These are phyloP conservation scores for Leccinum uliginosum DNA, from an alignment of 768 basidiomycete genomes.

Conservation along the genomic window DNA sequence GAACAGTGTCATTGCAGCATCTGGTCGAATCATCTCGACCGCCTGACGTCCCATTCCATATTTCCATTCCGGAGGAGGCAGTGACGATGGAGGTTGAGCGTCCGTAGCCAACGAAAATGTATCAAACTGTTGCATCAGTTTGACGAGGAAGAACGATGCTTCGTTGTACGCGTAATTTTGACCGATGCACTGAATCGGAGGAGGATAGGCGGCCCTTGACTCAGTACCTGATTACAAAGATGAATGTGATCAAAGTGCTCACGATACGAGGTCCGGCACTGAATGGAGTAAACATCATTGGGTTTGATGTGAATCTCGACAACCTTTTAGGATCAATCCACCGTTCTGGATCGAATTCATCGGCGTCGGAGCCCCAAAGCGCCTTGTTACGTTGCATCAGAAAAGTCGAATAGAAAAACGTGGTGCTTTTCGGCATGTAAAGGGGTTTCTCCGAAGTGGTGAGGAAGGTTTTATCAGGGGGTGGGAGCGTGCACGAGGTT, in stretches of 20 bases:
- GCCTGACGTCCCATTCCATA: conserved; percentile 41
- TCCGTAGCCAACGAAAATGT: conserved; percentile 57
- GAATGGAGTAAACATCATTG: conserved; percentile 71
- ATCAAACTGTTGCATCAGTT: conserved; percentile 62
- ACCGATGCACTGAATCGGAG: conserved; percentile 51
- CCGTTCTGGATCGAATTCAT: conserved; percentile 73
- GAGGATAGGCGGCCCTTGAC: conserved; percentile 10
- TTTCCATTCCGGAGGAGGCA: conserved; percentile 59
- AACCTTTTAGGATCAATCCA: conserved; percentile 65
- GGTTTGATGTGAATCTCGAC: conserved; percentile 48
- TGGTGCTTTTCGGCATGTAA: conserved; percentile 56
- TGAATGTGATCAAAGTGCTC: conserved; percentile 14
- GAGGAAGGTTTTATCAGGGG: conserved; percentile 45
- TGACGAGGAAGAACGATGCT: conserved; percentile 66
- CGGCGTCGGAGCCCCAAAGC: conserved; percentile 73
- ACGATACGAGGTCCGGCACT: conserved; percentile 63
- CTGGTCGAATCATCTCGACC: conserved; percentile 58
- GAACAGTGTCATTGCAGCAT: conserved; percentile 59
- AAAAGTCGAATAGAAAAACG: conserved; percentile 56
- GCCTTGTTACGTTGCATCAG: conserved; percentile 62
- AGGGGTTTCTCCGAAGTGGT: conserved; percentile 36
- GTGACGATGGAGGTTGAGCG: conserved; percentile 55
- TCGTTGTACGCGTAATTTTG: conserved; percentile 77
- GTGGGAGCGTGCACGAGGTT: conserved; percentile 46
- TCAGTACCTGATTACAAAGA: conserved; percentile 6